Percentiles rank a stretch among this genome's conserved stretches.
Evolutionary conservation across 2,329 filamentous ascomycete genomes (phyloP).

Genomic region (Clarireedia homoeocarpa): DNA sequence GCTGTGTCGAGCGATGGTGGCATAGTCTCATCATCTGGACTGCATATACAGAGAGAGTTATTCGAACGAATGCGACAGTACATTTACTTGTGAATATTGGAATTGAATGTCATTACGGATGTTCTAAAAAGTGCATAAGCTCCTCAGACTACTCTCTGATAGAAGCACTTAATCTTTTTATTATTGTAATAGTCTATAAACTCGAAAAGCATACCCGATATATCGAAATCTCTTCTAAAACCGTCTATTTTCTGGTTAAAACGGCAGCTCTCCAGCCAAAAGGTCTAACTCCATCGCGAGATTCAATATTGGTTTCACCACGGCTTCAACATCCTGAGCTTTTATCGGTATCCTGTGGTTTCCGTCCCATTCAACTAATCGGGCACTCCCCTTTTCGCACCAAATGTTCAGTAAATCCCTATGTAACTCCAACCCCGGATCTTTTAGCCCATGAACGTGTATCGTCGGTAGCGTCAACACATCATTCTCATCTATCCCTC

Average conservation of each 20-base stretch:
- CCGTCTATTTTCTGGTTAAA: neutral
- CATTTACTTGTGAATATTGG: too few relatives aligned
- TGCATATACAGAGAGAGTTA: too few relatives aligned
- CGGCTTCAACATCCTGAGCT: constrained; percentile 50
- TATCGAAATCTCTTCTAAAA: neutral
- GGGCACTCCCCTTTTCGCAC: constrained; percentile 45
- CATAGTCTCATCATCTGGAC: too few relatives aligned
- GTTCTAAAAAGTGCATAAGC: neutral
- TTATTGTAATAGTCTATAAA: neutral
- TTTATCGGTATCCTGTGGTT: constrained; percentile 65
- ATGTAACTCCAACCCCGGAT: constrained; percentile 53
- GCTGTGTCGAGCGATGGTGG: too few relatives aligned
- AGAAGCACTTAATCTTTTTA: neutral
- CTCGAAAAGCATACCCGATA: neutral
- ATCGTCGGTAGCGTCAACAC: constrained; percentile 49
- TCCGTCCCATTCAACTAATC: constrained; percentile 65
- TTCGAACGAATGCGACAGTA: too few relatives aligned
- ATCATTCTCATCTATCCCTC: constrained; percentile 33
- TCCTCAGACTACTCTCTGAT: neutral
- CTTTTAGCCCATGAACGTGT: constrained; percentile 58
- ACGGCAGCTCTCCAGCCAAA: neutral
- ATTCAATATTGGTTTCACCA: constrained; percentile 40
- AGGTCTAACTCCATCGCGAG: constrained; percentile 2
- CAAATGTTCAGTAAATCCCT: constrained; percentile 48
- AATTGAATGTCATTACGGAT: too few relatives aligned